Conservation (phyloP, 2,329 filamentous ascomycete species). For the Paradendryphiella salina region DNA sequence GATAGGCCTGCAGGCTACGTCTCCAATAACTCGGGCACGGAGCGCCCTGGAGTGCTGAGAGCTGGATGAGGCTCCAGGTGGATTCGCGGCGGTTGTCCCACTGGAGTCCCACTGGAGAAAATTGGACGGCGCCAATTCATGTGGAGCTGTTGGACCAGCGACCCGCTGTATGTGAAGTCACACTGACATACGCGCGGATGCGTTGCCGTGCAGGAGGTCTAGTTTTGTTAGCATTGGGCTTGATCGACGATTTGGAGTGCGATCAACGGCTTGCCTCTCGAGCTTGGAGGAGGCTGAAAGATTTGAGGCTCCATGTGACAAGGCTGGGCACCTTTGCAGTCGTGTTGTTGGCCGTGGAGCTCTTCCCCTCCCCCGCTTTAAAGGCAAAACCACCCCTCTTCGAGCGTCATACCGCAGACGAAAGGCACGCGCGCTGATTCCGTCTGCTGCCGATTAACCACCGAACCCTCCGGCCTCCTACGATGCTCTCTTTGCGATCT, state of each 20-base stretch:
- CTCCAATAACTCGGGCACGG: not conserved
- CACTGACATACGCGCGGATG: slow-evolving; percentile 28
- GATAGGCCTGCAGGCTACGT: not conserved
- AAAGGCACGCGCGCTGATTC: slow-evolving; percentile 21
- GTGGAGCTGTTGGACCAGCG: slow-evolving; percentile 24
- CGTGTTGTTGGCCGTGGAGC: slow-evolving; percentile 17
- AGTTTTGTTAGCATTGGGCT: slow-evolving; percentile 12
- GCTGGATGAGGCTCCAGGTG: slow-evolving; percentile 14
- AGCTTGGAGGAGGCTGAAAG: slow-evolving; percentile 30
- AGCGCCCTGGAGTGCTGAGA: slow-evolving; percentile 5
- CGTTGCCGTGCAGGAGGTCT: slow-evolving; percentile 12
- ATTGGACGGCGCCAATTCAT: slow-evolving; percentile 7
- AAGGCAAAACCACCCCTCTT: slow-evolving; percentile 30
- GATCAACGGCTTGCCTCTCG: slow-evolving; percentile 22
- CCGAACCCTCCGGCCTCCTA: slow-evolving; percentile 24
- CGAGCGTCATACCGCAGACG: slow-evolving; percentile 29
- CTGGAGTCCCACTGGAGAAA: slow-evolving; percentile 15
- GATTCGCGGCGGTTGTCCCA: slow-evolving; percentile 14
- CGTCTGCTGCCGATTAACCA: slow-evolving; percentile 29
- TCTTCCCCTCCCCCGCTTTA: slow-evolving; percentile 31
- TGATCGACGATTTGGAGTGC: slow-evolving; percentile 20
- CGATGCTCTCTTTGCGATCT: slow-evolving; percentile 23
- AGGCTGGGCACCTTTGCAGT: slow-evolving; percentile 20
- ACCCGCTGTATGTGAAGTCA: slow-evolving; percentile 33
- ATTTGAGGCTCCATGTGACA: slow-evolving; percentile 31